Evolutionary conservation across 805 yeast genomes (phyloP), one percentile per base, ranked within the genome.

Genomic region (Hanseniaspora singularis): DNA sequence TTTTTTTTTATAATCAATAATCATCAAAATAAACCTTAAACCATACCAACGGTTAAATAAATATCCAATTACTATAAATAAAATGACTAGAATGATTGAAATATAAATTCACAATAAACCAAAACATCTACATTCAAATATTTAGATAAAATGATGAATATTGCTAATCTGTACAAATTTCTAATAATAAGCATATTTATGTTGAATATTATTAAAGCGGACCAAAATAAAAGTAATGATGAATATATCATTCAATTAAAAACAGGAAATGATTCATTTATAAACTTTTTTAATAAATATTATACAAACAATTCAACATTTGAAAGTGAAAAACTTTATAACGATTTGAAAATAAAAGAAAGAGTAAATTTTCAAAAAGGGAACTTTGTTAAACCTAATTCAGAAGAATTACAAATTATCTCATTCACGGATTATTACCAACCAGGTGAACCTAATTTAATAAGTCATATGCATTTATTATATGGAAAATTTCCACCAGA

Each of bases 401-500:
- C 37, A 1, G 33, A 40, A 20, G 45, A 40, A 26, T 18, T 40
- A 24, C 45, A 40, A 24, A 23, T 32, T 12, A n/a, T 40, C 11
- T 19, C 45, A 4, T 40, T 40, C n/a, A 40, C 22, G 8, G 33
- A 40, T 26, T 32, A 30, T 15, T 40, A 40, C 18, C 11, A 33
- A 6, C 10, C n/a, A 5, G n/a, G 10, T 16, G 32, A 19, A 6
- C 30, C n/a, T 8, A 32, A 24, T 23, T 18, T 33, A 18, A 28
- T 40, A 33, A 38, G 38, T 12, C 18, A 18, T 19, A 16, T 40
- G 8, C 23, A 32, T 15, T 14, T 40, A 16, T 22, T 40, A 3
- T 50, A 55, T 27, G 73, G 72, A 11, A 64, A 65, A 12, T 64
- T 69, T 40, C 54, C 59, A 20, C 49, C 52, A 12, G 58, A 55